Conservation (phyloP, 306 rosid species). For the Cicer chorassanicum region DNA sequence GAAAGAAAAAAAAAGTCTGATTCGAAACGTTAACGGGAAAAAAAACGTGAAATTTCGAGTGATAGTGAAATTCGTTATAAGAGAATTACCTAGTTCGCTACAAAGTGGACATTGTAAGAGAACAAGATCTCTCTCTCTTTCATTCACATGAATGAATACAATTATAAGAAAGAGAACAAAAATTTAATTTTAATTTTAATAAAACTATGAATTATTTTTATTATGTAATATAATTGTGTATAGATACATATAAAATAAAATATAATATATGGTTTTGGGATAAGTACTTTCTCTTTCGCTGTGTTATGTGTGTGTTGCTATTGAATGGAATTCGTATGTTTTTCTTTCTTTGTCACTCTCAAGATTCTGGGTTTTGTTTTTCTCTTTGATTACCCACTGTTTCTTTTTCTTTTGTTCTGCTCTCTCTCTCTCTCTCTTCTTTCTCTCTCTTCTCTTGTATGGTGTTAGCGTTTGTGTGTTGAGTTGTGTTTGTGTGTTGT, state of each 20-base stretch:
- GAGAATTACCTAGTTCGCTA: slow-evolving; percentile 47
- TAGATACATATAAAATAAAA: neutral
- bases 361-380: slow-evolving; percentile 54
- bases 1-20: slow-evolving; percentile 41
- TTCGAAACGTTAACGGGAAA: slow-evolving; percentile 47
- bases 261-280: slow-evolving; percentile 35
- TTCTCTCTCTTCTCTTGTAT: slow-evolving; percentile 28
- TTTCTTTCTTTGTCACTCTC: neutral
- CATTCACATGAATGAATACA: slow-evolving; percentile 17
- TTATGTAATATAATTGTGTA: slow-evolving; percentile 1
- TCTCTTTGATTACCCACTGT: slow-evolving; percentile 14
- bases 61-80: slow-evolving; percentile 38
- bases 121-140: slow-evolving; percentile 52
- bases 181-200: slow-evolving; percentile 15
- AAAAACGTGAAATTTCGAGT: slow-evolving; percentile 39
- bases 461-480: slow-evolving; percentile 40
- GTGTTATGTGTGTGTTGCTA: slow-evolving; percentile 7
- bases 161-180: slow-evolving; percentile 32
- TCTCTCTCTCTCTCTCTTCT: neutral
- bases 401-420: neutral
- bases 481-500: slow-evolving; percentile 31
- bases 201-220: neutral
- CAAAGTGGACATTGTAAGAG: slow-evolving; percentile 50
- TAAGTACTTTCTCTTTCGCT: slow-evolving; percentile 41
- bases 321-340: slow-evolving; percentile 9